phyloP scores from a whole-genome alignment of 176 grass and related monocot species.

The Melocanna baccifera region DNA sequence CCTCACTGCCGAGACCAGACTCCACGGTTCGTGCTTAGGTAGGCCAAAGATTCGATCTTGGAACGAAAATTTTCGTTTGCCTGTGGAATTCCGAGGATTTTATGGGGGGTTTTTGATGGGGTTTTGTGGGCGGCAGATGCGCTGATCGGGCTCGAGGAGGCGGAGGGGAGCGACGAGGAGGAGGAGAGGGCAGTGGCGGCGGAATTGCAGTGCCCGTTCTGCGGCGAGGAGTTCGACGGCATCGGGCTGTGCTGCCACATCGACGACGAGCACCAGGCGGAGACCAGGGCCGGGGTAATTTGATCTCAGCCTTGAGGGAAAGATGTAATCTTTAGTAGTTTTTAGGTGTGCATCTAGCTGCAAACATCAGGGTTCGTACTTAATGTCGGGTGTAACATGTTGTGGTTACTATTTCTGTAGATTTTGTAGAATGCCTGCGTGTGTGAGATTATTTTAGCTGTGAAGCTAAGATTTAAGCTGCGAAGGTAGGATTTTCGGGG shows the following conservation, averaged over 20 bases:
- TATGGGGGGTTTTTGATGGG: slow-evolving; percentile 14
- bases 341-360: background rate
- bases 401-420: background rate
- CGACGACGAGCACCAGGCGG: slow-evolving; percentile 59
- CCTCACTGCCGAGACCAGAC: slow-evolving; percentile 35
- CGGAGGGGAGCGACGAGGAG: slow-evolving; percentile 56
- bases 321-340: background rate
- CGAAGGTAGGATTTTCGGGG: background rate
- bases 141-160: slow-evolving; percentile 63
- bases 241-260: slow-evolving; percentile 73
- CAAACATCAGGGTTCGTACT: background rate
- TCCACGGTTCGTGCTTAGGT: slow-evolving; percentile 50
- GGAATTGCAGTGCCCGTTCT: slow-evolving; percentile 80
- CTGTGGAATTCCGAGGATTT: background rate
- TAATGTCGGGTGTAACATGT: background rate
- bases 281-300: slow-evolving; percentile 66
- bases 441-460: slow-evolving; percentile 3
- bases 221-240: slow-evolving; percentile 70
- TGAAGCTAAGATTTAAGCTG: background rate
- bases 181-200: slow-evolving; percentile 19
- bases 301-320: background rate
- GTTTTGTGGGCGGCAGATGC: slow-evolving; percentile 44
- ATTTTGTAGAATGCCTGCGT: background rate
- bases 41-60: slow-evolving; percentile 2
- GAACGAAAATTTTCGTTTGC: background rate